Evolutionary conservation across 202 grass and related monocot genomes (phyloP).

Genomic region (Cymbopogon flexuosus): DNA sequence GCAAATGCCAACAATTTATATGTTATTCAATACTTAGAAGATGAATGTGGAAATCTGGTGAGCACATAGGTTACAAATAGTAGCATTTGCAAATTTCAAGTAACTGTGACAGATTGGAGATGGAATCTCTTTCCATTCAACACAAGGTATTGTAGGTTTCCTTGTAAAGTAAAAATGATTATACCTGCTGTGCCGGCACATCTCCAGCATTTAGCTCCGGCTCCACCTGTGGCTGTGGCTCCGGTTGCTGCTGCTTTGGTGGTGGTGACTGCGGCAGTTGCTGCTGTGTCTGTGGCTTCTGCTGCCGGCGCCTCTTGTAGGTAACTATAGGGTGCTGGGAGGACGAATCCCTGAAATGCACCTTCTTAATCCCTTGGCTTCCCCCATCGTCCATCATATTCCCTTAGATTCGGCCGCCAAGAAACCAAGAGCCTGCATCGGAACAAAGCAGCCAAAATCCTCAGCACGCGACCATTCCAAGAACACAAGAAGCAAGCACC

Average conservation of each 20-base stretch:
- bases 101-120: constrained; percentile 6
- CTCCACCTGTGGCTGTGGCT: not conserved
- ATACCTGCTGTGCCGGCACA: constrained; percentile 30
- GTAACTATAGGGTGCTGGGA: constrained; percentile 44
- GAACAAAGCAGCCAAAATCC: constrained; percentile 32
- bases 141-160: not conserved
- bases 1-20: not conserved
- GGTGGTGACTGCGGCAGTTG: not conserved
- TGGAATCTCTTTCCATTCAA: constrained; percentile 15
- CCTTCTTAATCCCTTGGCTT: constrained; percentile 36
- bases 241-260: not conserved
- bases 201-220: constrained; percentile 18
- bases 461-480: constrained; percentile 17
- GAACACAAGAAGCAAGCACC: constrained; percentile 7
- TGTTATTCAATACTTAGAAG: constrained; percentile 7
- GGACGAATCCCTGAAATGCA: constrained; percentile 55
- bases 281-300: not conserved
- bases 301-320: constrained; percentile 60
- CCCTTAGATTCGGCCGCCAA: constrained; percentile 28
- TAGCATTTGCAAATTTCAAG: not conserved
- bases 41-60: constrained; percentile 1
- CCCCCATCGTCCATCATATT: constrained; percentile 46
- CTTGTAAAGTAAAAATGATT: not conserved
- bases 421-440: constrained; percentile 41
- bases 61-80: not conserved